Evolutionary conservation across 2,329 filamentous ascomycete genomes (phyloP).

Genomic region (Sporothrix brunneoviolacea): DNA sequence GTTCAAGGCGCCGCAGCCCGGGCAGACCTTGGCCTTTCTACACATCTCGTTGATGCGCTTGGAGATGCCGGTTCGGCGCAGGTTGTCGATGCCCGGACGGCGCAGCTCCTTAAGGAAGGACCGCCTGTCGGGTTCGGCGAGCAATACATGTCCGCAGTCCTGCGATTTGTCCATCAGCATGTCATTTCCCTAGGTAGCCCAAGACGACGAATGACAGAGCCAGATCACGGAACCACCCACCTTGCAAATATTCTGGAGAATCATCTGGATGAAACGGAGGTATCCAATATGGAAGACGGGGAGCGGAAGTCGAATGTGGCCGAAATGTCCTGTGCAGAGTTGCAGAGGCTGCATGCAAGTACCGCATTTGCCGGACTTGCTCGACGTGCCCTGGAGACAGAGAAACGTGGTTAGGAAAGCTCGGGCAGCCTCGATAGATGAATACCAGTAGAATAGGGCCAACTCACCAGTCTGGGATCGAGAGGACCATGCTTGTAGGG

Average conservation of each 20-base stretch:
- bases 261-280: constrained; percentile 84
- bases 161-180: constrained; percentile 24
- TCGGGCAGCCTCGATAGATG: constrained; percentile 8
- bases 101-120: constrained; percentile 73
- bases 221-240: constrained; percentile 25
- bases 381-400: constrained; percentile 63
- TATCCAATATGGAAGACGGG: constrained; percentile 96
- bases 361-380: constrained; percentile 69
- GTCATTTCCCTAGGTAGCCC: no score
- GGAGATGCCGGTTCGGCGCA: constrained; percentile 73
- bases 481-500: constrained; percentile 79
- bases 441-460: not conserved
- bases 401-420: not conserved
- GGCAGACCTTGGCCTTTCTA: constrained; percentile 76
- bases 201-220: no score
- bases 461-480: constrained; percentile 65
- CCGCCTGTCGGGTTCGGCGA: constrained; percentile 73
- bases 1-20: constrained; percentile 74
- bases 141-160: constrained; percentile 76
- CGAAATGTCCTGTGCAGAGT: constrained; percentile 91
- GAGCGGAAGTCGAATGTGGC: constrained; percentile 81
- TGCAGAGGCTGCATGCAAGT: constrained; percentile 79
- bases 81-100: constrained; percentile 75
- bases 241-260: constrained; percentile 94
- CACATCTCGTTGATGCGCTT: constrained; percentile 88